Evolutionary conservation across 2,329 filamentous ascomycete species (phyloP), one percentile per base, ranked within the genome.

Genomic region (Hirsutella thompsonii): DNA sequence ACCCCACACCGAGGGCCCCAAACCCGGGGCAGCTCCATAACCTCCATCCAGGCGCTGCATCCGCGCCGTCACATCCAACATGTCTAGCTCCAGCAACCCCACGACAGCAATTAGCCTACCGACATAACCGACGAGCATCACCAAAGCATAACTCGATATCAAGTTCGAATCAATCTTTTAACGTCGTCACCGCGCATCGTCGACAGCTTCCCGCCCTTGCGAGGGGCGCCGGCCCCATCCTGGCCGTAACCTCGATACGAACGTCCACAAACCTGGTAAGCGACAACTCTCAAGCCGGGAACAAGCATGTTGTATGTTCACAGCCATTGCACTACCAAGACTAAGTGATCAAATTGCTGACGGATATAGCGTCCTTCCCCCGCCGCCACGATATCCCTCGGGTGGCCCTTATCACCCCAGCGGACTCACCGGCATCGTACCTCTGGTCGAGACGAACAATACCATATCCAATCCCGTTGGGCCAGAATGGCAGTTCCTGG

Each of bases 371-470:
- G 87, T 93, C 52, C 74, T 94, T 52, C 87, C 89, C 45, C 89
- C 88, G 47, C 87, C 85, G 46, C 81, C 84, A 45, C 79, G 88
- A 60, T 95, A 94, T 68, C 82, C 85, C 42, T 76, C 78, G 49
- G 74, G 77, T 55, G 72, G 76, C 54, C 78, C 81, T 48, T 83
- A 84, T 66, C 80, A 81, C 51, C 76, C 76, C 48, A 73, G 81
- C 41, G 77, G 77, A 49, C 74, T 79, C 54, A 79, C 79, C 46
- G 72, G 81, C 58, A 70, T 78, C 39, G 70, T 77, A 30, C 81
- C 83, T 30, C 76, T 94, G 60, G 82, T 94, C 55, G 92, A 98
- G 71, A 95, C 90, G 41, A 94, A 92, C 63, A 98, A 96, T 58
- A 82, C 79, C 32, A 68, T 98, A 46, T 78, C 76, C 43, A 83